phyloP scores from a whole-genome alignment of 495 filamentous ascomycete genomes.

The Parathielavia appendiculata region DNA sequence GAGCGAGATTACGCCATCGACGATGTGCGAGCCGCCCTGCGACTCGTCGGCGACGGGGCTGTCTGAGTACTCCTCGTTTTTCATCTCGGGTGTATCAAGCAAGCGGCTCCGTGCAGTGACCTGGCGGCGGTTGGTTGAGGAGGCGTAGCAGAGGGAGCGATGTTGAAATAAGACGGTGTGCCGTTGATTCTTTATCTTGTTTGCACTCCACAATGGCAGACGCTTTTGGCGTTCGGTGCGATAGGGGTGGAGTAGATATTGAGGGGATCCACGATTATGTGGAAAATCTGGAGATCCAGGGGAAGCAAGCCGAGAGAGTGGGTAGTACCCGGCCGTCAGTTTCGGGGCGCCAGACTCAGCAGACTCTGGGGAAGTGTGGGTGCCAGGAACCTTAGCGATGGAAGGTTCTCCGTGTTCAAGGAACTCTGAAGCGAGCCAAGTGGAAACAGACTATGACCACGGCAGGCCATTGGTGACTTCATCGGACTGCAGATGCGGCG shows the following conservation, averaged over 20 bases:
- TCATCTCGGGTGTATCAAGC: slow-evolving; percentile 2
- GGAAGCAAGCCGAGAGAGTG: background rate
- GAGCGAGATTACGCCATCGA: slow-evolving; percentile 26
- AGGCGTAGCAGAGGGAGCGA: background rate
- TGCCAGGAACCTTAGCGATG: background rate
- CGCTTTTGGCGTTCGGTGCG: background rate
- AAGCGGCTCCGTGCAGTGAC: background rate
- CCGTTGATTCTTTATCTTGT: slow-evolving; percentile 2
- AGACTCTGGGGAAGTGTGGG: background rate
- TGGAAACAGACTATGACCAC: no score
- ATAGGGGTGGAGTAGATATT: background rate
- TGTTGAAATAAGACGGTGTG: background rate
- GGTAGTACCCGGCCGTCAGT: slow-evolving; percentile 2
- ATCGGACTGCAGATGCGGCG: no score
- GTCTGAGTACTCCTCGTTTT: slow-evolving; percentile 2
- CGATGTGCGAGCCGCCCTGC: slow-evolving; percentile 5
- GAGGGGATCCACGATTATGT: background rate
- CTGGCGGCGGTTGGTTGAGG: background rate
- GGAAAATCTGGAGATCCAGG: slow-evolving; percentile 6
- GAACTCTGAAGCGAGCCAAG: no score
- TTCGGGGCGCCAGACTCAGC: background rate
- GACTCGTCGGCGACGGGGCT: slow-evolving; percentile 16
- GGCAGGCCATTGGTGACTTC: no score
- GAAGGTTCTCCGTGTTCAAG: no score
- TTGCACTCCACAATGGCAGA: slow-evolving; percentile 3